These are phyloP conservation scores for Tetrapisispora namnaoensis DNA, from an alignment of 805 yeast species.

Conservation along the genomic window DNA sequence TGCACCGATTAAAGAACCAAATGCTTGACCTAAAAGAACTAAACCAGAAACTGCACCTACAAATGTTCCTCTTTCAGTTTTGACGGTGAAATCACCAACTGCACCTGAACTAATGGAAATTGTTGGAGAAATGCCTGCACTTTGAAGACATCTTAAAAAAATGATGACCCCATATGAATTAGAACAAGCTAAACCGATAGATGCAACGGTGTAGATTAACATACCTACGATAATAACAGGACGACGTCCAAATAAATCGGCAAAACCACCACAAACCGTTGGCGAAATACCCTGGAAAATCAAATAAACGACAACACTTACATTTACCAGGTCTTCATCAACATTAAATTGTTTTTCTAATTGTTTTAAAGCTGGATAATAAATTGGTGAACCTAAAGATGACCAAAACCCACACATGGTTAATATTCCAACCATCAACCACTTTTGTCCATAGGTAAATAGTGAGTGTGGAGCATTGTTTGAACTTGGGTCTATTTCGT, in stretches of 20 bases:
- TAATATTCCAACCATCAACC: conserved; percentile 25
- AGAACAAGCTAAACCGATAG: conserved; percentile 56
- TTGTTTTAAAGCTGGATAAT: conserved; percentile 65
- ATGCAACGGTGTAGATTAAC: conserved; percentile 45
- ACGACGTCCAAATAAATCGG: conserved; percentile 64
- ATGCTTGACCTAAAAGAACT: conserved; percentile 60
- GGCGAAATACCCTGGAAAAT: conserved; percentile 71
- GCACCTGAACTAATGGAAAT: conserved; percentile 60
- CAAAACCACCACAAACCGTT: conserved; percentile 51
- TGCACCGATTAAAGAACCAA: conserved; percentile 60
- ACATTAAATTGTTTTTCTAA: conserved; percentile 46
- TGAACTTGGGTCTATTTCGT: not conserved
- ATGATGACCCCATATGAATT: conserved; percentile 50
- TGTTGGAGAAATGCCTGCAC: conserved; percentile 64
- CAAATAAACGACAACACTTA: conserved; percentile 67
- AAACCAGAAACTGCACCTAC: conserved; percentile 59
- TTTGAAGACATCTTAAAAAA: conserved; percentile 59
- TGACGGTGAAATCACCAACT: conserved; percentile 60
- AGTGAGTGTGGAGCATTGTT: conserved; percentile 17
- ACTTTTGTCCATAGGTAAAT: conserved; percentile 19
- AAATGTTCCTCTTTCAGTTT: conserved; percentile 57
- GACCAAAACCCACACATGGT: conserved; percentile 48
- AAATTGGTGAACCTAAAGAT: conserved; percentile 65
- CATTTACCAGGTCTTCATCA: conserved; percentile 46
- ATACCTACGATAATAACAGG: conserved; percentile 54